phyloP scores from a whole-genome alignment of 2,329 filamentous ascomycete genomes.

The Samsoniella hepiali region DNA sequence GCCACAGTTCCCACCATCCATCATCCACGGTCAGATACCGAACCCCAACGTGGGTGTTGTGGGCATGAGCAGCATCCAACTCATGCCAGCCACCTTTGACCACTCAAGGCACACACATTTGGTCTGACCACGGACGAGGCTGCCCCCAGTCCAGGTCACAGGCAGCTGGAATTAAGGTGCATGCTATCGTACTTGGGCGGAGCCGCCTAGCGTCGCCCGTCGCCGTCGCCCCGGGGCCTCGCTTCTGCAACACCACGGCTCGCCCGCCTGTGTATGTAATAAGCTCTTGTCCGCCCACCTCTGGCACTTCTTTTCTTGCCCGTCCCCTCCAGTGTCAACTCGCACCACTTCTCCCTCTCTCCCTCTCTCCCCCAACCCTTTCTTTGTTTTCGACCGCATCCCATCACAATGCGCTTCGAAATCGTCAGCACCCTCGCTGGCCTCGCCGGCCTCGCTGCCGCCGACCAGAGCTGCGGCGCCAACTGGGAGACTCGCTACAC shows the following conservation, averaged over 20 bases:
- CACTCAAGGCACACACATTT: background rate
- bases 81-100: background rate
- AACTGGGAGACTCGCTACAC: conserved; percentile 45
- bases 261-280: background rate
- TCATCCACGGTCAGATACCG: background rate
- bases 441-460: conserved; percentile 27
- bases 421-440: conserved; percentile 25
- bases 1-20: background rate
- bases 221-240: too few relatives aligned
- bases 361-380: background rate
- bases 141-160: background rate
- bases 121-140: conserved; percentile 3
- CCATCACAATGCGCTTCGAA: conserved; percentile 13
- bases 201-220: background rate
- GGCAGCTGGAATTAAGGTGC: too few relatives aligned
- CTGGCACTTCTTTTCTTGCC: background rate
- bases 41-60: background rate
- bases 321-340: background rate
- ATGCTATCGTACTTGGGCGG: background rate
- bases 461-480: conserved; percentile 20
- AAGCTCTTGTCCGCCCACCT: background rate
- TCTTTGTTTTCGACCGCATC: background rate
- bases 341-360: background rate
- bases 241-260: background rate
- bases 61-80: background rate